These are phyloP conservation scores for Drechmeria coniospora DNA, from an alignment of 2,329 filamentous ascomycete genomes.

Conservation along the genomic window DNA sequence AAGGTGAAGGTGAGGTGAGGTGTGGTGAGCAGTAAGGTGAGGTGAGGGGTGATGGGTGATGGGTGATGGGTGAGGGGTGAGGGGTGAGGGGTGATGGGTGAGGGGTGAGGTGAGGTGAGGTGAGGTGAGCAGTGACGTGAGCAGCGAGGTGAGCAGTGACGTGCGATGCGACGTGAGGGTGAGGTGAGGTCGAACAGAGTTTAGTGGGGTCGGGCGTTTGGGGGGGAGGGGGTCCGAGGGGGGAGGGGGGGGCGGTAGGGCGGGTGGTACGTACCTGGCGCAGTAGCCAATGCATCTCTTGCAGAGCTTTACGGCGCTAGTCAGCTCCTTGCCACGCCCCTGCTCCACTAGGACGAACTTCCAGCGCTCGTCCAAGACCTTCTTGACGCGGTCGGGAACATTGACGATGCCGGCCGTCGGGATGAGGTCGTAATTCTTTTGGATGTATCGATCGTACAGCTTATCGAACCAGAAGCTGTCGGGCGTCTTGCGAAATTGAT, in stretches of 20 bases:
- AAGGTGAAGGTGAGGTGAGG: no score
- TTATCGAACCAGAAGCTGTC: constrained; percentile 97
- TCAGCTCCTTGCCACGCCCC: constrained; percentile 85
- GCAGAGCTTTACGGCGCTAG: constrained; percentile 88
- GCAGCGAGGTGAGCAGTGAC: no score
- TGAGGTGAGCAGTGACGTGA: no score
- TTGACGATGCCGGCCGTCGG: constrained; percentile 88
- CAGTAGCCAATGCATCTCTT: constrained; percentile 86
- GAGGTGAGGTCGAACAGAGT: not conserved
- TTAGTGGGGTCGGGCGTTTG: no score
- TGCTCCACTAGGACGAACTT: constrained; percentile 91
- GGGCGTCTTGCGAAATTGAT: constrained; percentile 68
- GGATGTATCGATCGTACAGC: constrained; percentile 94
- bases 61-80: no score
- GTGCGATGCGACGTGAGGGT: no score
- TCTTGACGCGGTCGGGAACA: constrained; percentile 87
- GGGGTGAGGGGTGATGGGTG: no score
- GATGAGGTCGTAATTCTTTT: constrained; percentile 94
- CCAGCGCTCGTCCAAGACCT: constrained; percentile 90
- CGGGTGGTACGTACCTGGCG: constrained; percentile 50
- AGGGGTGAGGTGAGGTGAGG: not conserved
- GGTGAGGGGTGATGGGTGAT: no score
- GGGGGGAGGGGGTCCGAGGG: constrained; percentile 3
- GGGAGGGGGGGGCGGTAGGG: not conserved
- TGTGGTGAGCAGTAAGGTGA: not conserved